Evolutionary conservation across 768 basidiomycete species (phyloP), one percentile per base, ranked within the genome.

Genomic region (Dentipellis fragilis): DNA sequence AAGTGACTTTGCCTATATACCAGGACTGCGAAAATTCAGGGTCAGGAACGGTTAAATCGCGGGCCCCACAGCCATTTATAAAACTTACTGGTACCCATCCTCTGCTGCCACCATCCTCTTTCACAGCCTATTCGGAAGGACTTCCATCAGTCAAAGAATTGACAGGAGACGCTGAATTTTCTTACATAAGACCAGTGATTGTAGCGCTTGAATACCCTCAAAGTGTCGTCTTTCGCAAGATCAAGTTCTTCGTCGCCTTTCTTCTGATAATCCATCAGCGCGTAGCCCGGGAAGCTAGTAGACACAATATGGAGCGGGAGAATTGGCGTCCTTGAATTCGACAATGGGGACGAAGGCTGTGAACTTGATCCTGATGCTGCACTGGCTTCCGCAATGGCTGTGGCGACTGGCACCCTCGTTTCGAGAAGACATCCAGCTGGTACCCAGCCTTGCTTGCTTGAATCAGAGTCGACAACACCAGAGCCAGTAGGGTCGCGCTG

Each of bases 391-490:
- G 88, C 84, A 37, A 93, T 85, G 2, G 92, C 89, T 22, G 84
- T 83, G 10, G 91, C 87, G 3, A 95, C 92, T 3, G 96, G 93
- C 1, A 92, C 85, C 51, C 84, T 87, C 6, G 91, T 92, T 69
- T 99, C 95, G 38, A 98, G 80, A 12, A 99, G 75, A 67, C 95
- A 99, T 36, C 95, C 95, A 4, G 95, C 94, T 40, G 95, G 95
- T 2, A 99, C 94, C 95, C 95, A 98, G 54, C 93, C 93, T 65
- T 93, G 92, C 67, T 88, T 88, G 45, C 78, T 74, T 23, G 83
- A 76, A 59, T 93, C 90, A 14, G 83, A 75, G 64, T 85, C 87
- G 29, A 91, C 83, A 19, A 83, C 69, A 10, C 93, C 91, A 3
- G 84, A 79, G 4, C 93, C 93, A 37, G 81, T 83, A 34, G 88